Conservation (phyloP, 306 rosid species). For the Gastrolobium villosum region DNA sequence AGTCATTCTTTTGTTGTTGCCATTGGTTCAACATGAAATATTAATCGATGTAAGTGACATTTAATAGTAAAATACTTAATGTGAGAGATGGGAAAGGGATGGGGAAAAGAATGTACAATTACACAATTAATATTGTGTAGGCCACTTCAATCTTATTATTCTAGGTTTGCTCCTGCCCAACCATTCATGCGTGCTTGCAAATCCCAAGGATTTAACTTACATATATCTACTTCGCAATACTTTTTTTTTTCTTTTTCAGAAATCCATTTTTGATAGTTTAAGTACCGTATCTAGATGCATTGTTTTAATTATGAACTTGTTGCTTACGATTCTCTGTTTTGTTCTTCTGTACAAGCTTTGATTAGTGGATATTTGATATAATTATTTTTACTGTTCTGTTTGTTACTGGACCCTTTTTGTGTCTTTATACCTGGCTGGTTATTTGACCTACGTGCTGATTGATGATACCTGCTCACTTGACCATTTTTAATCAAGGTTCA, state of each 20-base stretch:
- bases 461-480: slow-evolving; percentile 41
- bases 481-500: slow-evolving; percentile 68
- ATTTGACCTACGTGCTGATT: slow-evolving; percentile 32
- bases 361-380: slow-evolving; percentile 22
- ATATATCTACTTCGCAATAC: neutral
- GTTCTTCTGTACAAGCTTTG: slow-evolving; percentile 12
- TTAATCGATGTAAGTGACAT: neutral
- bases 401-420: slow-evolving; percentile 28
- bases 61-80: neutral
- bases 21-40: neutral
- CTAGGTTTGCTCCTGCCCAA: neutral
- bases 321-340: slow-evolving; percentile 16
- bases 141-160: neutral
- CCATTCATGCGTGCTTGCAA: neutral
- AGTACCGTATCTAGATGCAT: neutral
- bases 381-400: slow-evolving; percentile 4
- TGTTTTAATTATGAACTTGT: slow-evolving; percentile 26
- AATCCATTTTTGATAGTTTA: neutral
- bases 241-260: neutral
- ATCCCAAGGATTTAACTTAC: slow-evolving; percentile 5
- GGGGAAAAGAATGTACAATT: neutral
- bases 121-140: neutral
- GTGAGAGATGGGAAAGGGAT: neutral
- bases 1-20: neutral
- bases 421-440: slow-evolving; percentile 15